A percentile compares a stretch with the other conserved stretches of the same genome.
These are phyloP conservation scores for Porcisia hertigi DNA, from an alignment of 208 protist genomes.

Conservation along the genomic window DNA sequence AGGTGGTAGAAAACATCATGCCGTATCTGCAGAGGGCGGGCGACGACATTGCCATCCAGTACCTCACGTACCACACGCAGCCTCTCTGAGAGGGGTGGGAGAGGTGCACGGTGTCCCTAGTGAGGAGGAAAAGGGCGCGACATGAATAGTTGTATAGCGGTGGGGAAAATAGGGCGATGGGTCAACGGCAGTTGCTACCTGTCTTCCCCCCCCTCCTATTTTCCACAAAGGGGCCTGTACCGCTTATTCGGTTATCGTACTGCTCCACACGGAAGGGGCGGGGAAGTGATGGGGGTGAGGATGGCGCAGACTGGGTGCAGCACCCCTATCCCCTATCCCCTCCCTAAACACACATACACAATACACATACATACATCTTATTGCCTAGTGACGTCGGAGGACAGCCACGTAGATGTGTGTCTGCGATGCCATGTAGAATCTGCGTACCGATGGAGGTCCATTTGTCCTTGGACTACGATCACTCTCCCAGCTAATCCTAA, in stretches of 20 bases:
- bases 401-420: not conserved
- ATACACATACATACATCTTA: not conserved
- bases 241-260: not conserved
- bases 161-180: not conserved
- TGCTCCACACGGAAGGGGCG: not conserved
- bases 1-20: slow-evolving; percentile 43
- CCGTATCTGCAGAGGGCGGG: slow-evolving; percentile 47
- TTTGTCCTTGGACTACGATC: not conserved
- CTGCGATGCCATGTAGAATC: not conserved
- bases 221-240: not conserved
- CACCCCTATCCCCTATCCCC: not conserved
- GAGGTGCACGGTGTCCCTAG: not conserved
- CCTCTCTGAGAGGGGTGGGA: slow-evolving; percentile 22
- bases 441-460: too few species aligned
- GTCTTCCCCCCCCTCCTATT: not conserved
- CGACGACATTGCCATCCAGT: slow-evolving; percentile 59
- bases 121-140: not conserved
- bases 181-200: not conserved
- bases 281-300: not conserved
- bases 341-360: not conserved
- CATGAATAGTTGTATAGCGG: not conserved
- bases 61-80: slow-evolving; percentile 77
- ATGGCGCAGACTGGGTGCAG: not conserved
- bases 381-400: not conserved
- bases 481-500: not conserved